Conservation (phyloP, 352 stramenopile species). For the Phytopythium chamaehyphon region DNA sequence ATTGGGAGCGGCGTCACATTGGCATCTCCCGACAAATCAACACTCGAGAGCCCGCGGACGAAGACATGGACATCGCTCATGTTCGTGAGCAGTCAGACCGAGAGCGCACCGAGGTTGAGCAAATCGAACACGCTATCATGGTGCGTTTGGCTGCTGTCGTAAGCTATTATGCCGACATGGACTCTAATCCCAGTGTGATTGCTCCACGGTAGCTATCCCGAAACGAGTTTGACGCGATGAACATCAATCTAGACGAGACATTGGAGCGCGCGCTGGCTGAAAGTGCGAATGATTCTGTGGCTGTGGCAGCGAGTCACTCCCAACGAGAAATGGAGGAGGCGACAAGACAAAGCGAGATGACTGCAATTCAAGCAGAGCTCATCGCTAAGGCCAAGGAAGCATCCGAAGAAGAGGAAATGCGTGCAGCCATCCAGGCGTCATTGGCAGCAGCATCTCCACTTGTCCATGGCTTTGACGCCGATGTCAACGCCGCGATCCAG, state of each 20-base stretch:
- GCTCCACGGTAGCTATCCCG: slow-evolving; percentile 43
- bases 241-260: slow-evolving; percentile 73
- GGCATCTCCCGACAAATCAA: slow-evolving; percentile 69
- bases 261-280: slow-evolving; percentile 59
- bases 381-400: slow-evolving; percentile 60
- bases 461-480: slow-evolving; percentile 35
- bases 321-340: slow-evolving; percentile 39
- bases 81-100: slow-evolving; percentile 26
- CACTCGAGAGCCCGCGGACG: slow-evolving; percentile 31
- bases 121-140: slow-evolving; percentile 67
- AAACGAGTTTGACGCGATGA: slow-evolving; percentile 74
- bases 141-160: slow-evolving; percentile 21
- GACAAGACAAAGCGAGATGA: slow-evolving; percentile 69
- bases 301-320: neutral
- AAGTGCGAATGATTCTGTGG: slow-evolving; percentile 7
- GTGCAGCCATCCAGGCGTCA: slow-evolving; percentile 62
- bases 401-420: slow-evolving; percentile 75
- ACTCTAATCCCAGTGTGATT: slow-evolving; percentile 7
- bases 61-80: slow-evolving; percentile 25
- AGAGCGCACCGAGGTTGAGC: slow-evolving; percentile 61
- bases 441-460: slow-evolving; percentile 16
- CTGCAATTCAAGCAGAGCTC: slow-evolving; percentile 67
- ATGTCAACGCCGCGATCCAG: slow-evolving; percentile 65
- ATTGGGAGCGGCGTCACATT: slow-evolving; percentile 67
- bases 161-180: slow-evolving; percentile 1